phyloP scores from a whole-genome alignment of 2,329 filamentous ascomycete species.

The Diplocarpon rosae region DNA sequence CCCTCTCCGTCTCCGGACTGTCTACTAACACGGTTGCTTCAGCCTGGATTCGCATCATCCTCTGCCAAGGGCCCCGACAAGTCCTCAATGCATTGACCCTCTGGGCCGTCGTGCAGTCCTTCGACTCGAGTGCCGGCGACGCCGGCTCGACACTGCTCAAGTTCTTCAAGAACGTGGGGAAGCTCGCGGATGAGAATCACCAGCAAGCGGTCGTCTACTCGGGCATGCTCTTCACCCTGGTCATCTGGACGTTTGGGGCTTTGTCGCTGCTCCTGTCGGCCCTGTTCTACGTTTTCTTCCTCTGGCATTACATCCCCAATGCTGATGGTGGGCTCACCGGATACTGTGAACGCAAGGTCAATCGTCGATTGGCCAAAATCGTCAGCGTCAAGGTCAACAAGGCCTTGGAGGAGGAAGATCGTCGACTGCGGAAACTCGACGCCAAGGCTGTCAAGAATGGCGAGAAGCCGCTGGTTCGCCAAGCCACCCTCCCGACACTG shows the following conservation, averaged over 20 bases:
- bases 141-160: slow-evolving; percentile 55
- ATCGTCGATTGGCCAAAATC: slow-evolving; percentile 71
- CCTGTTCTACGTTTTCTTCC: slow-evolving; percentile 74
- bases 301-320: slow-evolving; percentile 84
- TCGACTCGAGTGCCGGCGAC: slow-evolving; percentile 47
- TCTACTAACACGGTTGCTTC: slow-evolving; percentile 10
- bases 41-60: slow-evolving; percentile 80
- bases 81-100: slow-evolving; percentile 84
- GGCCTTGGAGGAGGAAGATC: slow-evolving; percentile 69
- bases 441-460: slow-evolving; percentile 40
- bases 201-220: slow-evolving; percentile 74
- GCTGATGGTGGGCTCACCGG: slow-evolving; percentile 68
- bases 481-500: slow-evolving; percentile 59
- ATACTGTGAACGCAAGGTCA: slow-evolving; percentile 89
- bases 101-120: slow-evolving; percentile 67
- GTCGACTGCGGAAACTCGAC: slow-evolving; percentile 42
- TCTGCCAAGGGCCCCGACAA: slow-evolving; percentile 88
- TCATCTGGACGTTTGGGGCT: slow-evolving; percentile 79
- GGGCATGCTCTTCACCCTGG: slow-evolving; percentile 83
- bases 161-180: slow-evolving; percentile 74
- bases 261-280: slow-evolving; percentile 64
- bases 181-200: slow-evolving; percentile 61
- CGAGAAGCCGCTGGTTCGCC: slow-evolving; percentile 39
- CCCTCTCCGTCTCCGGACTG: not conserved
- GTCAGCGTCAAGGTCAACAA: slow-evolving; percentile 82